Base-by-base conservation (phyloP, 2,329 filamentous ascomycete species). In the Cladosporium sp. region DNA sequence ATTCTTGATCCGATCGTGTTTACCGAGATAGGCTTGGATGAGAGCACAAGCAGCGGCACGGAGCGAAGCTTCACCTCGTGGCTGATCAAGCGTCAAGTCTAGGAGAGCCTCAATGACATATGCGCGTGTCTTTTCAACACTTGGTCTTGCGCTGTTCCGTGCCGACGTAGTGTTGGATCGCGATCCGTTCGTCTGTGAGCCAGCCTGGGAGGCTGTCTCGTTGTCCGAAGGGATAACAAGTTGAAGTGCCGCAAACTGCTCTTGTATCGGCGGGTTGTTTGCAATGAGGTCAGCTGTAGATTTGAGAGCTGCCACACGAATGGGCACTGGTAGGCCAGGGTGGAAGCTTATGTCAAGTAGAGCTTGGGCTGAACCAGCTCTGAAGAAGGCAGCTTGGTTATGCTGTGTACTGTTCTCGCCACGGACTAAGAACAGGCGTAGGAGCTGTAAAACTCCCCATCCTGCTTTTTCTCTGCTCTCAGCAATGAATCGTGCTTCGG, bases 91-190 rank as follows among this genome's bases (percentile, higher is more conserved):
- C 0, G 90, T 89, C 52, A 97, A 81, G 71, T 97, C 92, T 57
- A 99, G 83, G 21, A 99, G 82, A 1, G 92, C 95, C 77, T 98
- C 94, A 72, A 99, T 97, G 33, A 99, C 92, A 78, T 96, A 97
- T 37, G 94, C 71, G 28, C 72, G 67, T 23, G 69, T 35, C 79
- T 81, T 66, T 80, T 79, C 65, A 69, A 71, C 67, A 55, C 73
- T 75, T 16, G 70, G 64, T 65, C 73, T 49, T 12, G 71, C 70
- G 52, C 72, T 74, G 18, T 66, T 65, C 64, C 69, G 69, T 28
- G 69, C 70, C 44, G 69, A 70, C 21, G 68, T 66, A 33, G 64
- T 53, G 21, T 69, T 69, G 11, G 72, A 71, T 16, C 69, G 65
- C 31, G 67, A 58, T 31, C 73, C 74, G 29, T 75, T 75, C n/a